These are phyloP conservation scores for Durotheca rogersii DNA, from an alignment of 495 filamentous ascomycete genomes.

Conservation along the genomic window DNA sequence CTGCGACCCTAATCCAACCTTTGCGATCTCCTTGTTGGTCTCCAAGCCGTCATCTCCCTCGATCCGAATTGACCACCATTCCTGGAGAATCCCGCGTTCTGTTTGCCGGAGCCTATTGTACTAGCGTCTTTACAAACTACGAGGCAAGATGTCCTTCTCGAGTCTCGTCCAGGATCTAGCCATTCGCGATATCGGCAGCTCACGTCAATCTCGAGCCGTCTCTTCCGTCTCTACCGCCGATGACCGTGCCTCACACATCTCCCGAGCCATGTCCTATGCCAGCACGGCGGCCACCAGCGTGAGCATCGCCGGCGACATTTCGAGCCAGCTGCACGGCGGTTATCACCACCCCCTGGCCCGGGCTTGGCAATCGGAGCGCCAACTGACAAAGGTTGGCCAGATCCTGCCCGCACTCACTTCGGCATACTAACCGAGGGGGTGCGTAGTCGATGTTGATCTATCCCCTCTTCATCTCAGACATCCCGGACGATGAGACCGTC, in stretches of 20 bases:
- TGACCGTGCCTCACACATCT: conserved; percentile 64
- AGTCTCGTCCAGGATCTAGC: conserved; percentile 84
- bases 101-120: no score
- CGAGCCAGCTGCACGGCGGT: conserved; percentile 91
- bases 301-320: conserved; percentile 88
- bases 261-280: conserved; percentile 72
- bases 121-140: background rate
- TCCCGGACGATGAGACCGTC: conserved; percentile 84
- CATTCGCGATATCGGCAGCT: conserved; percentile 56
- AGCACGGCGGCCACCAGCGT: conserved; percentile 92
- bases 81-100: background rate
- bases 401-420: no score
- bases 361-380: conserved; percentile 93
- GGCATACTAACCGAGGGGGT: conserved; percentile 4
- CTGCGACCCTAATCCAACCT: no score
- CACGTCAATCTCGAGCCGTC: conserved; percentile 40
- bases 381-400: conserved; percentile 85
- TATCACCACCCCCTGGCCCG: conserved; percentile 90
- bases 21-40: no score
- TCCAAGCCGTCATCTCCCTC: no score
- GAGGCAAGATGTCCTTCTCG: conserved; percentile 78
- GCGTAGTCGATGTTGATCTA: conserved; percentile 94
- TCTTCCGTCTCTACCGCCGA: conserved; percentile 54
- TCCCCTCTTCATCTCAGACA: conserved; percentile 93
- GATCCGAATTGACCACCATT: conserved; percentile 2